Evolutionary conservation across 495 filamentous ascomycete species (phyloP).

Genomic region (Hypoxylon fragiforme): DNA sequence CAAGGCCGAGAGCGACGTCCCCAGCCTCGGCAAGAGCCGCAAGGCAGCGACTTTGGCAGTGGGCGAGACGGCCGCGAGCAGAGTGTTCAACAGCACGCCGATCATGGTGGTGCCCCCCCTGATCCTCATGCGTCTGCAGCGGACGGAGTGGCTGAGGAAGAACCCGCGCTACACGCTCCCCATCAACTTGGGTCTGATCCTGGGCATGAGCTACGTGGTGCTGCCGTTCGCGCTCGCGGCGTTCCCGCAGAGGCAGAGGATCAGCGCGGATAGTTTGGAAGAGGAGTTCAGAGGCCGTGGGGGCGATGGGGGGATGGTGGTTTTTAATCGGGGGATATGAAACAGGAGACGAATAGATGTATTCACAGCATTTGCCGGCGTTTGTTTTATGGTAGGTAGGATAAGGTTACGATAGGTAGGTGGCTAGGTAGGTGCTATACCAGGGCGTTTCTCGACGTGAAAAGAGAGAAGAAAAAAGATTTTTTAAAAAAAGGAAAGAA

Average conservation of each 20-base stretch:
- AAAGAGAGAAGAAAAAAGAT: too few species aligned
- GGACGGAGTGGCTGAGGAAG: constrained; percentile 69
- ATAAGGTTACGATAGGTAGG: background rate
- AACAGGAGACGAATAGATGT: background rate
- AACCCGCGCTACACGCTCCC: constrained; percentile 74
- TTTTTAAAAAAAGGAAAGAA: too few species aligned
- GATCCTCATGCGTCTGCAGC: constrained; percentile 79
- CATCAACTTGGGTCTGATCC: constrained; percentile 81
- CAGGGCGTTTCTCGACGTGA: too few species aligned
- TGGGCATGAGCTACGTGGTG: constrained; percentile 79
- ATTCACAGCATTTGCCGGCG: constrained; percentile 8
- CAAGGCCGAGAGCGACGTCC: constrained; percentile 60
- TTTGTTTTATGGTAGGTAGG: background rate
- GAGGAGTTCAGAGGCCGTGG: constrained; percentile 77
- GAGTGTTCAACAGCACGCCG: constrained; percentile 89
- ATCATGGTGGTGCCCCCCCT: constrained; percentile 96
- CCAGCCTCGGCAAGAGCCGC: constrained; percentile 79
- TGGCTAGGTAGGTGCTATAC: too few species aligned
- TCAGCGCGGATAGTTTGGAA: constrained; percentile 73
- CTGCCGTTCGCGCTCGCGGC: constrained; percentile 84
- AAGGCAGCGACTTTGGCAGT: constrained; percentile 88
- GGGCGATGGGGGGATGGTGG: constrained; percentile 75
- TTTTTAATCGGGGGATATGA: constrained; percentile 90
- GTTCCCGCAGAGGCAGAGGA: constrained; percentile 87
- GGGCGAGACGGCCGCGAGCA: constrained; percentile 82